These are phyloP conservation scores for Coemansia sp. DNA, from an alignment of 192 early-diverging fungal genomes.

Conservation along the genomic window DNA sequence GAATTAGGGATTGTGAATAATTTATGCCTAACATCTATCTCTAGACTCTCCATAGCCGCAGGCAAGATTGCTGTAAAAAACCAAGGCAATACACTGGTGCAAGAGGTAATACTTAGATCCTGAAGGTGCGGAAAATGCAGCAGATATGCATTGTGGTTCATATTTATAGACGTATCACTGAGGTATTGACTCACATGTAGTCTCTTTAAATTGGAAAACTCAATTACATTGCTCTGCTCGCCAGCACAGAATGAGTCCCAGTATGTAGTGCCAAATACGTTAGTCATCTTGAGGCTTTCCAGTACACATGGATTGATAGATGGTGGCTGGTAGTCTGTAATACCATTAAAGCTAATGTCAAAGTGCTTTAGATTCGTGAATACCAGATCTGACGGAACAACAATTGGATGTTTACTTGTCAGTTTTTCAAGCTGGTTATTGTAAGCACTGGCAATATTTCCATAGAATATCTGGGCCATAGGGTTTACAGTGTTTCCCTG, in stretches of 20 bases:
- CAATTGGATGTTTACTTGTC: not conserved
- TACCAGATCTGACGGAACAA: not conserved
- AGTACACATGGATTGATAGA: not conserved
- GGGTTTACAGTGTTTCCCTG: not conserved
- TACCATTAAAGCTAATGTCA: not conserved
- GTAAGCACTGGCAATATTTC: not conserved
- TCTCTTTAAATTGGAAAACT: not conserved
- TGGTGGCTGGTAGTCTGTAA: not conserved
- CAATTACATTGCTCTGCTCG: not conserved
- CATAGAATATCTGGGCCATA: not conserved
- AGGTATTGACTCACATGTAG: not conserved
- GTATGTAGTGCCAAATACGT: not conserved
- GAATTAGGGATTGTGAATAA: too few species aligned
- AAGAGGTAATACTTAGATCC: too few species aligned
- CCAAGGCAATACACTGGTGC: too few species aligned
- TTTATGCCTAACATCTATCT: too few species aligned
- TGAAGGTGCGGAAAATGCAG: too few species aligned
- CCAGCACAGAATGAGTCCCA: too few species aligned
- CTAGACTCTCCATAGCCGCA: too few species aligned
- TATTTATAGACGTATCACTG: too few species aligned
- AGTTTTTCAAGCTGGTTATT: not conserved
- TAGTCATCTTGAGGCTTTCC: not conserved
- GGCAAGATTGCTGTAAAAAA: too few species aligned
- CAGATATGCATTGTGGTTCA: too few species aligned
- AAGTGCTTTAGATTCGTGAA: not conserved